Evolutionary conservation across 495 filamentous ascomycete species (phyloP).

Genomic region (Platismatia glauca): DNA sequence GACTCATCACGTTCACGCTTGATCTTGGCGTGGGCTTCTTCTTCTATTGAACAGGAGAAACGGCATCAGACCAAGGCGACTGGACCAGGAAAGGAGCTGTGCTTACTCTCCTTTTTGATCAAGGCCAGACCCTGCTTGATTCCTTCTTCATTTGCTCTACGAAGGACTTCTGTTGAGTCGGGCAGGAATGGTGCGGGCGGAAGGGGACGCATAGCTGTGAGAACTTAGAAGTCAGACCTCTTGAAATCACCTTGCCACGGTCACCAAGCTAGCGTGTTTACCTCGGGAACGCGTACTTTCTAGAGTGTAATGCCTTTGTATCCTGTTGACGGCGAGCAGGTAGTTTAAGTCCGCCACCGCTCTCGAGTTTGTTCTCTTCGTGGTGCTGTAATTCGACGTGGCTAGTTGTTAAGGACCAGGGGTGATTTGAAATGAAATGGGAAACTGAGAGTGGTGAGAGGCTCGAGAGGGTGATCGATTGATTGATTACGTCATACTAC

Average conservation of each 20-base stretch:
- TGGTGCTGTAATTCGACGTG: background rate
- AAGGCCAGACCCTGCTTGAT: background rate
- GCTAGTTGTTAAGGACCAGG: background rate
- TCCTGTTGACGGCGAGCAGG: background rate
- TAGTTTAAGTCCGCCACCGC: background rate
- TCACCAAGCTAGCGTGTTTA: background rate
- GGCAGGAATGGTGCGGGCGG: background rate
- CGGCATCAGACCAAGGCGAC: background rate
- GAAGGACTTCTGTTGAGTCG: background rate
- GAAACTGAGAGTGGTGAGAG: background rate
- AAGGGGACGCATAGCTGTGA: constrained; percentile 2
- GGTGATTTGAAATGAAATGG: background rate
- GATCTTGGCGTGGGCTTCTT: background rate
- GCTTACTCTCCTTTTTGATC: background rate
- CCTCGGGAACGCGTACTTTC: background rate
- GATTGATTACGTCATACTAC: no score
- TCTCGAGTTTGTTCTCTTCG: background rate
- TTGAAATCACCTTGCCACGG: background rate
- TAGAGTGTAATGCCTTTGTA: background rate
- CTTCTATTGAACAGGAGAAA: background rate
- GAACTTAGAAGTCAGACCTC: background rate
- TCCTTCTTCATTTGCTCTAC: background rate
- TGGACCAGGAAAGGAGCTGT: background rate
- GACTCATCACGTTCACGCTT: background rate
- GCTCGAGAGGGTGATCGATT: no score